phyloP scores from a whole-genome alignment of 768 basidiomycete species.

The Collybia mongolica region DNA sequence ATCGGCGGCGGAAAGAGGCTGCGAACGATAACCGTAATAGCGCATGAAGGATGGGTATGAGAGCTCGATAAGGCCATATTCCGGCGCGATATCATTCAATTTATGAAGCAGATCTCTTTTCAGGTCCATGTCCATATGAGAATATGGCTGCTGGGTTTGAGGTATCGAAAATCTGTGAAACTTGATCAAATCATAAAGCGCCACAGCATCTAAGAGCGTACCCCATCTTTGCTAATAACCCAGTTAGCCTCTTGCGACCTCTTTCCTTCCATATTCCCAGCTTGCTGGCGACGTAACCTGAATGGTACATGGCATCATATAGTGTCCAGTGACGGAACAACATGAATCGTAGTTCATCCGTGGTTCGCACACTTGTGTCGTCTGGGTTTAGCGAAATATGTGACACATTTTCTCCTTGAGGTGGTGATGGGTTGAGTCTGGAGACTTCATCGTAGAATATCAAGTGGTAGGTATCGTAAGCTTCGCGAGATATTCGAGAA shows the following conservation, averaged over 20 bases:
- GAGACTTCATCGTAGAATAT: conserved; percentile 91
- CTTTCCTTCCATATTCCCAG: conserved; percentile 96
- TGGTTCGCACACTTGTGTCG: conserved; percentile 76
- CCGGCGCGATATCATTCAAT: conserved; percentile 86
- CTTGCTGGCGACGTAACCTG: conserved; percentile 92
- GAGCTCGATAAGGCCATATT: conserved; percentile 92
- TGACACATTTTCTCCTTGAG: conserved; percentile 26
- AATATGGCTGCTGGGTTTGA: conserved; percentile 91
- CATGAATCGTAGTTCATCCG: conserved; percentile 91
- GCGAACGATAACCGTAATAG: conserved; percentile 85
- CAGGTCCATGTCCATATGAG: conserved; percentile 96
- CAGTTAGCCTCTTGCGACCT: conserved; percentile 85
- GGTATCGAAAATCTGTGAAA: conserved; percentile 81
- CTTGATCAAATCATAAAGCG: neutral
- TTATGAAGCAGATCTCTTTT: conserved; percentile 79
- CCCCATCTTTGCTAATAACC: conserved; percentile 98
- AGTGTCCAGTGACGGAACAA: conserved; percentile 97
- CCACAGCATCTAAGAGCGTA: conserved; percentile 32
- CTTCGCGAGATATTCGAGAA: conserved; percentile 81
- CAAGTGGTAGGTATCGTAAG: conserved; percentile 79
- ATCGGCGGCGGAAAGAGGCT: conserved; percentile 89
- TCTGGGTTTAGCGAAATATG: conserved; percentile 69
- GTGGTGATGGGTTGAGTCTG: conserved; percentile 74
- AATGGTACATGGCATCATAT: conserved; percentile 98
- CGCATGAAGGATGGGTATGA: conserved; percentile 93